Evolutionary conservation across 2,329 filamentous ascomycete species (phyloP), one percentile per base, ranked within the genome.

Genomic region (Trichoderma hamatum): DNA sequence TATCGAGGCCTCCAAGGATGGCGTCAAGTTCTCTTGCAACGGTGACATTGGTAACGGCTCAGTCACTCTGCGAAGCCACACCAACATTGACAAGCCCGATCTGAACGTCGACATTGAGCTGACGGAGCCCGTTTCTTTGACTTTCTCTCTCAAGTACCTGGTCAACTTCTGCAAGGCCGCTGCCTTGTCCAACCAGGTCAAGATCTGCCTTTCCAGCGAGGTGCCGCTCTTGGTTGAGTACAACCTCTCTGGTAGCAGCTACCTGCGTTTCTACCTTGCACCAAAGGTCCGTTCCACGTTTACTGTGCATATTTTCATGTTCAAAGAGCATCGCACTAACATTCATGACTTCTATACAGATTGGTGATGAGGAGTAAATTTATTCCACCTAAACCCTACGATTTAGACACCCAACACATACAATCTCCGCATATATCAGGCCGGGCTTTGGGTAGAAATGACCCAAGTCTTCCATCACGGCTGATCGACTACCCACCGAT

Each of bases 151-250:
- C 77, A 99, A 99, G 85, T 99, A 99, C 84, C 90, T 99, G 3
- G 93, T 97, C 86, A 98, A 98, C 88, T 99, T 99, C 85, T 98
- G 96, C 92, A 99, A 99, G 85, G 96, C 96, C 39, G 92, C 93
- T 72, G 90, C 89, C 65, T 85, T 99, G 71, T 95, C 94, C 49
- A 84, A 81, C 74, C 86, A 88, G 73, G 96, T 99, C 82, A 96
- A 92, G 84, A 90, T 99, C 75, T 97, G 92, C 83, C 87, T 99
- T 74, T 98, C 95, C 65, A 94, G 94, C 81, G 96, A 99, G 83
- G 95, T 99, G 63, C 96, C 96, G 32, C 89, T 99, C 73, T 85
- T 98, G 75, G 96, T 99, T 55, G 96, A 99, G 85, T 99, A 98
- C 82, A 85, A 84, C 67, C 83, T 97, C 71, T 85, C 86, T 67